Base-by-base conservation (phyloP, 2,329 filamentous ascomycete species). In the Trichoderma arundinaceum region DNA sequence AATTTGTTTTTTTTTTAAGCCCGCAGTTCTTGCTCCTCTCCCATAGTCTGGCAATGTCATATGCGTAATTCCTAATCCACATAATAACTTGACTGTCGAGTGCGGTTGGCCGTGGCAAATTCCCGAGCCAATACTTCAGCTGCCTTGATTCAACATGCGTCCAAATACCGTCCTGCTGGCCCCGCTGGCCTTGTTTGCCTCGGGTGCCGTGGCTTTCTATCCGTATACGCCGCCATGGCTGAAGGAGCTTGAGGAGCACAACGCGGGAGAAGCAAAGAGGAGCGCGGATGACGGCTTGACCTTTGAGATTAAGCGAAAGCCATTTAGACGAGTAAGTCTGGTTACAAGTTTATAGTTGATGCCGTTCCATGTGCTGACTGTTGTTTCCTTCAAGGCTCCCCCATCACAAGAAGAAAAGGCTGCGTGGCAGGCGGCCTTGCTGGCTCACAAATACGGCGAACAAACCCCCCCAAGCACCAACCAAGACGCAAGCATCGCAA, bases 141-240 rank as follows among this genome's bases (percentile, higher is more conserved):
- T 17, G 54, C 28, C 38, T 51, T 52, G 6, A 43, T 44, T 44
- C 48, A 53, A 52, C 22, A 85, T 85, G 83, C 77, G 77, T 68
- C 71, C 77, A 57, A 46, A 43, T 22, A 69, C 72, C 62, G 68
- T 74, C 49, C 59, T 79, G 66, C 69, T 85, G 49, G 71, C 82
- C 66, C 81, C 81, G 71, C 73, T 86, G 72, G 78, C 81, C 70
- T 72, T 86, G 72, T 84, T 80, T 76, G 76, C 79, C 63, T 76
- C 80, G 44, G 74, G 77, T 57, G 77, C 77, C 63, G 74, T 79
- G 60, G 84, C 84, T 60, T 84, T 86, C 72, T 82, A 75, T 56
- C 81, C 81, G 4, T 84, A 79, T 72, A 73, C 72, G 22, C 81
- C 82, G 8, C 65, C 66, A 63, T 79, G 78, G 78, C 69, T 72